Base-by-base conservation (phyloP, 1,139 yeast genomes). In the Debaryomyces psychrophilus region DNA sequence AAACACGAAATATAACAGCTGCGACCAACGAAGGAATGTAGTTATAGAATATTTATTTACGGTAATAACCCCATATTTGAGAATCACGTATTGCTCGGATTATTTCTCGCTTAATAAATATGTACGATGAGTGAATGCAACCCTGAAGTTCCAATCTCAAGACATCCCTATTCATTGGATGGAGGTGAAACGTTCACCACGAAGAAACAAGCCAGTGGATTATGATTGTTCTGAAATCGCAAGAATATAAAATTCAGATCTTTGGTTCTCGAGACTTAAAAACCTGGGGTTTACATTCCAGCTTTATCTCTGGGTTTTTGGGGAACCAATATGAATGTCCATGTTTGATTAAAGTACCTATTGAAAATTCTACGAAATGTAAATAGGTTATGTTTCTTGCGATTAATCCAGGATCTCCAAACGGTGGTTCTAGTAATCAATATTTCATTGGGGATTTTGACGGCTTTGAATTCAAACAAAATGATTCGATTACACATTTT, bases 261-360 rank as follows among this genome's bases (percentile, higher is more conserved):
- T 69, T 59, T 49, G 55, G 62, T 11, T 67, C 73, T 8, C 31
- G 47, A 4, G 56, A 70, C 49, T 51, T 69, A 48, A 57, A 49
- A 18, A 40, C 56, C 8, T 69, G 75, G 75, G 50, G 48, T 2
- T 50, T 55, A 26, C 59, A 57, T 26, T 62, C 72, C 12, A 54
- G 58, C 26, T 67, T 69, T 47, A 51, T 61, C 7, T 54, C 58
- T n/a, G 74, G 74, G 2, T 48, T 56, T 28, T 43, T 57, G 9
- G 75, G 74, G 2, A 65, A 52, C 51, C 73, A 69, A 49, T 70
- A 69, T 49, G 74, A 69, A 52, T 67, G 71, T 48, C 73, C 73
- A 2, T 68, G 67, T 29, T 49, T 69, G 31, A 59, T 61, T 28
- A 54, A 61, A 43, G 50, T 62, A 18, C 58, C 65, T 36, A 48